Conservation (phyloP, 305 asterid genomes). For the Nicotiana rustica region DNA sequence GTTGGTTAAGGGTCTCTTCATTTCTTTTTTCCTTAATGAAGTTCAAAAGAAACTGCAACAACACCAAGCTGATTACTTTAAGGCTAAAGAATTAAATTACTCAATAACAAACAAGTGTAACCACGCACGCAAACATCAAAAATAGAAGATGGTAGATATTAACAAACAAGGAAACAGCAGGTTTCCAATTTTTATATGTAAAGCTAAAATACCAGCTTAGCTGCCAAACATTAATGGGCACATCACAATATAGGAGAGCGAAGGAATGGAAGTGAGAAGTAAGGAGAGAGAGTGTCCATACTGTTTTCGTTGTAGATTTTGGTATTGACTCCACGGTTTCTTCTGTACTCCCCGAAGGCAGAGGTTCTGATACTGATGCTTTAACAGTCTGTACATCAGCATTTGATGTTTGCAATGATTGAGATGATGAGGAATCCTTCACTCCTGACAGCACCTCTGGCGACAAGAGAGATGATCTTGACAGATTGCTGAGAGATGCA, state of each 20-base stretch:
- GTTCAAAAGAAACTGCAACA: slow-evolving; percentile 20
- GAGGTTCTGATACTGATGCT: slow-evolving; percentile 35
- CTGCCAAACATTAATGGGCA: not conserved
- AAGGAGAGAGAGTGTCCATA: slow-evolving; percentile 26
- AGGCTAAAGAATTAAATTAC: not conserved
- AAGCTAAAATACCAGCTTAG: not conserved
- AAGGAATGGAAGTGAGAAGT: slow-evolving; percentile 10
- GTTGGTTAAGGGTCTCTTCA: slow-evolving; percentile 17
- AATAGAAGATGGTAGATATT: not conserved
- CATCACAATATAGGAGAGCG: slow-evolving; percentile 1
- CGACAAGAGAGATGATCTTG: not conserved
- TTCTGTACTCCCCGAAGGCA: not conserved
- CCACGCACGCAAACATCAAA: not conserved
- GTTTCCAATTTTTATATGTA: not conserved
- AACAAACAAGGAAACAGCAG: slow-evolving; percentile 5
- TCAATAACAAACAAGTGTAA: not conserved
- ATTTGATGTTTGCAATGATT: not conserved
- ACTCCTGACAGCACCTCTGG: slow-evolving; percentile 32
- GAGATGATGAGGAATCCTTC: not conserved
- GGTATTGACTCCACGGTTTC: slow-evolving; percentile 28
- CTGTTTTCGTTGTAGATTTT: slow-evolving; percentile 26
- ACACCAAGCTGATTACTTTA: not conserved
- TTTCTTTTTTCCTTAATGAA: not conserved
- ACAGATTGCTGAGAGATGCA: slow-evolving; percentile 9
- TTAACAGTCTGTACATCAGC: slow-evolving; percentile 21